phyloP scores from a whole-genome alignment of 2,329 filamentous ascomycete species.

The Conoideocrella luteorostrata region DNA sequence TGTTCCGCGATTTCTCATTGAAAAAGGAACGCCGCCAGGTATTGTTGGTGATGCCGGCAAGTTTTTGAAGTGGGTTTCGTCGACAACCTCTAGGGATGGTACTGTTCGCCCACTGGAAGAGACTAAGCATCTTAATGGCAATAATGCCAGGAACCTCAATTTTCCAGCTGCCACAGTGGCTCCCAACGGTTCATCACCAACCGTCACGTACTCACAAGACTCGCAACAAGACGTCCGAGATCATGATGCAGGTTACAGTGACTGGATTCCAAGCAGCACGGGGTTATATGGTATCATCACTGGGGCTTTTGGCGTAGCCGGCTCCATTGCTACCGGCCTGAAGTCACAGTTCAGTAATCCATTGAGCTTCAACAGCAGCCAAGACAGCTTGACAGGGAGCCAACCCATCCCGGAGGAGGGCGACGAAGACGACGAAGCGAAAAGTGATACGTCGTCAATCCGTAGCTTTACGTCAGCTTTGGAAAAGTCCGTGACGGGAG shows the following conservation, averaged over 20 bases:
- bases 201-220: neutral
- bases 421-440: constrained; percentile 21
- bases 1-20: constrained; percentile 86
- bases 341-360: constrained; percentile 22
- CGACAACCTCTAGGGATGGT: constrained; percentile 26
- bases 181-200: neutral
- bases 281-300: constrained; percentile 52
- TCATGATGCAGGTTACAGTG: constrained; percentile 17
- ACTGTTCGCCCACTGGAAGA: neutral
- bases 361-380: constrained; percentile 19
- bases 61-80: constrained; percentile 67
- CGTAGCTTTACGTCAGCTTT: constrained; percentile 44
- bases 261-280: constrained; percentile 30
- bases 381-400: constrained; percentile 19
- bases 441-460: constrained; percentile 40
- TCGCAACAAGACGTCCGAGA: constrained; percentile 5
- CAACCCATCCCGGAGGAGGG: constrained; percentile 18
- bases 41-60: constrained; percentile 75
- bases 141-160: too few relatives aligned
- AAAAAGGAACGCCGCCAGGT: constrained; percentile 74
- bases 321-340: constrained; percentile 34
- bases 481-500: constrained; percentile 27
- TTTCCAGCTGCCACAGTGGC: neutral
- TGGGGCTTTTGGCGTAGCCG: constrained; percentile 44
- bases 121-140: neutral